These are phyloP conservation scores for Magnaporthiopsis poae DNA, from an alignment of 2,329 filamentous ascomycete genomes.

Conservation along the genomic window DNA sequence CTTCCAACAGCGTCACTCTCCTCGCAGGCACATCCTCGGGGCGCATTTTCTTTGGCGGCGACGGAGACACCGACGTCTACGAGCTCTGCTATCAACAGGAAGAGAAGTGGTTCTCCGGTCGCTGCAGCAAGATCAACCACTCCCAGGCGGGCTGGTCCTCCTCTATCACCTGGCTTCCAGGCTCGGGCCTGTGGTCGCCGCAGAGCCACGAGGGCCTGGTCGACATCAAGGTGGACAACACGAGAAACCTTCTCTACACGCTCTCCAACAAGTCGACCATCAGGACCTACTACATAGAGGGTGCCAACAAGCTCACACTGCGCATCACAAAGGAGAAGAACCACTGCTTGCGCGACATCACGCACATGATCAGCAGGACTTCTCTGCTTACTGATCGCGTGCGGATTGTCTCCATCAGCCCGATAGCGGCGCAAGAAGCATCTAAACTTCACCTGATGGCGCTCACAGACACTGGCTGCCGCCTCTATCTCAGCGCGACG, in stretches of 20 bases:
- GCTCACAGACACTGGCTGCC: slow-evolving; percentile 78
- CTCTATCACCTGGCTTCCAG: slow-evolving; percentile 43
- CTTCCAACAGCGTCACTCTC: slow-evolving; percentile 64
- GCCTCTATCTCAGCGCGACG: slow-evolving; percentile 85
- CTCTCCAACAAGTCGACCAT: slow-evolving; percentile 83
- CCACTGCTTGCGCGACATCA: slow-evolving; percentile 60
- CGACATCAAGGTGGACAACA: slow-evolving; percentile 81
- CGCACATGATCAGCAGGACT: slow-evolving; percentile 72
- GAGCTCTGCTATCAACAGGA: slow-evolving; percentile 95
- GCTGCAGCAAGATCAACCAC: slow-evolving; percentile 82
- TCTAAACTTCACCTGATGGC: slow-evolving; percentile 81
- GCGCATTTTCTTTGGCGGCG: slow-evolving; percentile 85
- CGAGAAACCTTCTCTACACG: slow-evolving; percentile 78
- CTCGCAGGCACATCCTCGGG: slow-evolving; percentile 77
- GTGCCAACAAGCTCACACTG: slow-evolving; percentile 48
- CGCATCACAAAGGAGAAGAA: slow-evolving; percentile 57
- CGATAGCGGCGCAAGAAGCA: slow-evolving; percentile 70
- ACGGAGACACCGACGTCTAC: slow-evolving; percentile 73
- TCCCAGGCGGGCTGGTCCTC: slow-evolving; percentile 63
- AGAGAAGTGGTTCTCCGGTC: slow-evolving; percentile 88
- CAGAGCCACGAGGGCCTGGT: slow-evolving; percentile 54
- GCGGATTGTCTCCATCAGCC: slow-evolving; percentile 72
- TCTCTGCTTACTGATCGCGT: slow-evolving; percentile 60
- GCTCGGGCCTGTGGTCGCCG: slow-evolving; percentile 35
- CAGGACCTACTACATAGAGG: slow-evolving; percentile 78